Base-by-base conservation (phyloP, 176 grass and related monocot species). In the Triticum turgidum region DNA sequence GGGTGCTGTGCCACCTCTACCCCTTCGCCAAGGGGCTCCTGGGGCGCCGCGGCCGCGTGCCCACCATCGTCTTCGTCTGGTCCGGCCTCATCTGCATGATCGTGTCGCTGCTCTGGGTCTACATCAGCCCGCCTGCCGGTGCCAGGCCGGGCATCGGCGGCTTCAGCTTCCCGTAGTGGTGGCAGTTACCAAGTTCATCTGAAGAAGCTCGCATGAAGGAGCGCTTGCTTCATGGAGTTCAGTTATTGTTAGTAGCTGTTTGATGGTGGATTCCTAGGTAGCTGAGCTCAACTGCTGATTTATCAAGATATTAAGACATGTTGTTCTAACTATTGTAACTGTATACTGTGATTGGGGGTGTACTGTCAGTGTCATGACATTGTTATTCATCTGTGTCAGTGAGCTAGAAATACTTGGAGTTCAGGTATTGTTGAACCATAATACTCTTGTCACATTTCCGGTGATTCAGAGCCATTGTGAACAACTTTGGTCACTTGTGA, bases 1-100 rank as follows among this genome's bases (percentile, higher is more conserved):
- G 96, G 96, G 96, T 98, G 58, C 86, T 98, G 21, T 98, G 93
- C 84, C 96, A 98, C 88, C 86, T 96, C 75, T 98, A 98, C 69
- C 93, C 96, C 0, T 98, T 98, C n/a, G 96, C 96, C 12, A 96
- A 98, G 88, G 96, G 96, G 0, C 83, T 98, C 70, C 93, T 98
- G 35, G 97, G 97, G 9, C 86, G 93, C 58, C 91, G 94, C 6
- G 97, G 97, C n/a, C 95, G 95, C 11, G 92, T 98, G 82, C 97
- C 94, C 0, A 98, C 94, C 10, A 94, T 98, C 32, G 97, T 98
- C 5, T 98, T 98, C 52, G 88, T 98, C 82, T 98, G 97, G 97
- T 96, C 94, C 0, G 97, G 97, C 0, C 79, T 98, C 63, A 79
- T 98, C 25, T 92, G 90, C 11, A 98, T 94, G 75, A 79, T 95